These are phyloP conservation scores for Oryza coarctata DNA, from an alignment of 176 grass and related monocot species.

Conservation along the genomic window DNA sequence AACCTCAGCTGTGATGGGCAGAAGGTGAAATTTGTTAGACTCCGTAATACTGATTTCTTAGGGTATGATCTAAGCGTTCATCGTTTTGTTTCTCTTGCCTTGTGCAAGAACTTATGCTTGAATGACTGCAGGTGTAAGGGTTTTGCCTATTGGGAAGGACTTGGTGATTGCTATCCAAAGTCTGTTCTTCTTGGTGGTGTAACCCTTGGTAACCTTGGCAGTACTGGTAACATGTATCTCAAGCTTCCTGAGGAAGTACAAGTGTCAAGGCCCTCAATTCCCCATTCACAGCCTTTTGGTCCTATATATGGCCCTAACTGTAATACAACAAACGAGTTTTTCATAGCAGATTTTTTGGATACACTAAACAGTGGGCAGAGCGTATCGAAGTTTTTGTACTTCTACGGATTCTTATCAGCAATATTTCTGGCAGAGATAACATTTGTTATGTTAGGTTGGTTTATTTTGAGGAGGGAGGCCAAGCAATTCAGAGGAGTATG, in stretches of 20 bases:
- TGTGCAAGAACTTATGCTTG: slow-evolving; percentile 27
- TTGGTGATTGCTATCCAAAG: slow-evolving; percentile 41
- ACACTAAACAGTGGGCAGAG: background rate
- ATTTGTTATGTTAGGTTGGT: slow-evolving; percentile 35
- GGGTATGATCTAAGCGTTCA: slow-evolving; percentile 15
- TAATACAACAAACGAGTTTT: background rate
- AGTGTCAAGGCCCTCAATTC: slow-evolving; percentile 16
- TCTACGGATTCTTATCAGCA: slow-evolving; percentile 47
- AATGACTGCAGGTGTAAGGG: slow-evolving; percentile 35
- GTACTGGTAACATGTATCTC: slow-evolving; percentile 35
- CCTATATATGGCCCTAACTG: slow-evolving; percentile 25
- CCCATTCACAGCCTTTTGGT: slow-evolving; percentile 29
- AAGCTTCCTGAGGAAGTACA: slow-evolving; percentile 25
- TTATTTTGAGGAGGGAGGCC: slow-evolving; percentile 31
- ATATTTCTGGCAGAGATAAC: slow-evolving; percentile 25
- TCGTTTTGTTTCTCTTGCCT: background rate
- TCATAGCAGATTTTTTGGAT: slow-evolving; percentile 21
- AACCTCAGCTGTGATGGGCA: slow-evolving; percentile 14
- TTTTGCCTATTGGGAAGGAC: slow-evolving; percentile 39
- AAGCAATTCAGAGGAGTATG: slow-evolving; percentile 27
- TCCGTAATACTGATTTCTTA: slow-evolving; percentile 31
- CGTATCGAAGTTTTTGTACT: slow-evolving; percentile 11
- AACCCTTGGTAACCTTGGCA: background rate
- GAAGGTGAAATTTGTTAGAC: slow-evolving; percentile 30
- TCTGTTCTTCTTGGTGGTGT: slow-evolving; percentile 26